Evolutionary conservation across 306 rosid genomes (phyloP).

Genomic region (Datisca glomerata): DNA sequence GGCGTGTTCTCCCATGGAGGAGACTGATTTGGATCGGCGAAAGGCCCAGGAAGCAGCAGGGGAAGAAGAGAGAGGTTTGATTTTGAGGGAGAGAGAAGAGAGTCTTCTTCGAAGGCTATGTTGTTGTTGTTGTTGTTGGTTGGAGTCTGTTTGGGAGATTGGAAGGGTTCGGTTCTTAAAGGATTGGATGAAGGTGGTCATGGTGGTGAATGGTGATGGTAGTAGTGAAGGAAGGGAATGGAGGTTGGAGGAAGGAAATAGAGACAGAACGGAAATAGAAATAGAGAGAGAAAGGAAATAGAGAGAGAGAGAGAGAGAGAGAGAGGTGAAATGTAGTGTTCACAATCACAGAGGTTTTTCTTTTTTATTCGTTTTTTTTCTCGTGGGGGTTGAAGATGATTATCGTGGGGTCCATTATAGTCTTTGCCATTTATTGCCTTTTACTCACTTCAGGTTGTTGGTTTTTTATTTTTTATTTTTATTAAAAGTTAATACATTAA

Average conservation of each 20-base stretch:
- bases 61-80: constrained; percentile 29
- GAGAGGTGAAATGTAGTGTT: background rate
- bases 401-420: too few species aligned
- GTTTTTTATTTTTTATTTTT: too few species aligned
- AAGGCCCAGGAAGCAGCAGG: constrained; percentile 48
- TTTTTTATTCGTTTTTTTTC: background rate
- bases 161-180: constrained; percentile 51
- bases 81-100: constrained; percentile 58
- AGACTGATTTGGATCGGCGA: constrained; percentile 55
- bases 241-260: background rate
- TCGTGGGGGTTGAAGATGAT: background rate
- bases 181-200: constrained; percentile 30
- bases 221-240: background rate
- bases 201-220: constrained; percentile 3
- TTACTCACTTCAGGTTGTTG: too few species aligned
- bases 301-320: background rate
- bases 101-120: constrained; percentile 67
- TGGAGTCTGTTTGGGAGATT: constrained; percentile 30
- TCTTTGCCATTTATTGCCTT: too few species aligned
- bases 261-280: too few species aligned
- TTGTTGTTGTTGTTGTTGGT: constrained; percentile 11
- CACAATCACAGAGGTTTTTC: too few species aligned
- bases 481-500: too few species aligned
- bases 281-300: constrained; percentile 4
- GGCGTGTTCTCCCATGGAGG: constrained; percentile 55